These are phyloP conservation scores for Coffea canephora DNA, from an alignment of 257 asterid genomes.

Conservation along the genomic window DNA sequence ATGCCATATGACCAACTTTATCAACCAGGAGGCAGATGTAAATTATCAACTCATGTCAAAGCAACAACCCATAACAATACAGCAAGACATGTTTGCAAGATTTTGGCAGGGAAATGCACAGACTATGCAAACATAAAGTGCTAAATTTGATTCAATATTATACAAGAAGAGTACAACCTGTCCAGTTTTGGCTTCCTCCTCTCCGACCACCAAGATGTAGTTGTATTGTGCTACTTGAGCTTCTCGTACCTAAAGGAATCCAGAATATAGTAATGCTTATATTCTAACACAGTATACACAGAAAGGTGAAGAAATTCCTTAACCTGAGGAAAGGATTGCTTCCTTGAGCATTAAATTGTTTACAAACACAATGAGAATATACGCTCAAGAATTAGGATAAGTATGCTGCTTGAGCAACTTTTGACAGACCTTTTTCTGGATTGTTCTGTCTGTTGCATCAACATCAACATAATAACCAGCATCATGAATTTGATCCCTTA, in stretches of 20 bases:
- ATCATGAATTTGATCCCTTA: constrained; percentile 64
- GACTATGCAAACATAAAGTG: neutral
- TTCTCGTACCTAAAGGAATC: constrained; percentile 74
- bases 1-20: neutral
- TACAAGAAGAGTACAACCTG: constrained; percentile 42
- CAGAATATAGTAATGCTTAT: neutral
- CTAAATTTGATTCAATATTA: neutral
- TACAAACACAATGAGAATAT: neutral
- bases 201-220: constrained; percentile 95
- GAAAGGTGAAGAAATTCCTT: neutral
- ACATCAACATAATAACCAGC: constrained; percentile 87
- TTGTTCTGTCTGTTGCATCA: constrained; percentile 82
- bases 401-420: neutral
- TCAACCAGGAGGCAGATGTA: neutral
- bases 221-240: constrained; percentile 94
- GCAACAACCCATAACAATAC: neutral
- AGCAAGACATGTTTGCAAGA: no score
- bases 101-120: neutral
- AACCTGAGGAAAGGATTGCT: neutral
- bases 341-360: neutral
- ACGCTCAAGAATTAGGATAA: neutral
- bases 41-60: neutral
- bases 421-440: constrained; percentile 74
- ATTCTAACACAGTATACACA: neutral
- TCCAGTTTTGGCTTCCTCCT: constrained; percentile 76